These are phyloP conservation scores for Vitis cinerea DNA, from an alignment of 164 flowering plant species.

Conservation along the genomic window DNA sequence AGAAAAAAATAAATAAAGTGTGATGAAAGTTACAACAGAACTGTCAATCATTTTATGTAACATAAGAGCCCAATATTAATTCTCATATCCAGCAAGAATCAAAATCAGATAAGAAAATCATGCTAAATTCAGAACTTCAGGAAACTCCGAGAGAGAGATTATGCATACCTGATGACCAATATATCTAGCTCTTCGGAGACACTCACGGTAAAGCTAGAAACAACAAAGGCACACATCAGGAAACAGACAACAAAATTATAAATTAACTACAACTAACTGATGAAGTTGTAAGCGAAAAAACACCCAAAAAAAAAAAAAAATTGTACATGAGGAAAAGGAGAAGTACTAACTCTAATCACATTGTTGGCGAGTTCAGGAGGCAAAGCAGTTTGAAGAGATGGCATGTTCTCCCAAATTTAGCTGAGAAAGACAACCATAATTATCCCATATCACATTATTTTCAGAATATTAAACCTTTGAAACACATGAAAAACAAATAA, in stretches of 20 bases:
- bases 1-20: no score
- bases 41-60: no score
- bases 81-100: no score
- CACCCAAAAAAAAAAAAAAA: neutral
- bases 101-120: neutral
- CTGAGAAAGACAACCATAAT: no score
- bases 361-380: constrained; percentile 94
- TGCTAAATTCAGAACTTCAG: neutral
- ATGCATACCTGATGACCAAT: constrained; percentile 63
- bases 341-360: constrained; percentile 53
- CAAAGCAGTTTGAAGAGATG: constrained; percentile 80
- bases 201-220: constrained; percentile 84
- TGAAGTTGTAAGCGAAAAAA: neutral
- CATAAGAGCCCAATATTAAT: no score
- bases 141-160: neutral
- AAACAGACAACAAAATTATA: neutral
- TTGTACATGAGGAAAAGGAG: neutral
- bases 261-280: neutral
- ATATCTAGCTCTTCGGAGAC: constrained; percentile 79
- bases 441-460: neutral
- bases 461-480: no score
- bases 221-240: neutral
- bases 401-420: constrained; percentile 48
- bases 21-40: no score
- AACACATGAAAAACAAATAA: no score